phyloP scores from a whole-genome alignment of 2,329 filamentous ascomycete genomes.

The Clarireedia hainanense region DNA sequence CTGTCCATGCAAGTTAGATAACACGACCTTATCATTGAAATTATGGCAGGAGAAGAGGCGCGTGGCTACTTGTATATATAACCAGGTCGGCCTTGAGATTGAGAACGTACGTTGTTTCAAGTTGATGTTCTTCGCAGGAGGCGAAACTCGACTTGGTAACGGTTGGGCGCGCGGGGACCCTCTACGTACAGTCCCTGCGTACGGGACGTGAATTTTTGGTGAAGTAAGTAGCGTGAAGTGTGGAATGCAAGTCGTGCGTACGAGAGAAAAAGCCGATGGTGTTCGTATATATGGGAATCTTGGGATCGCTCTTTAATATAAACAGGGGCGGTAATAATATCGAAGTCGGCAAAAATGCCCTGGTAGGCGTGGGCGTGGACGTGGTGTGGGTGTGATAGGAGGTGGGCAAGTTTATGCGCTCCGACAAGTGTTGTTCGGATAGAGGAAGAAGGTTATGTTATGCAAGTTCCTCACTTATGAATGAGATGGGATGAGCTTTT shows the following conservation, averaged over 20 bases:
- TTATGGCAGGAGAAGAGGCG: constrained; percentile 1
- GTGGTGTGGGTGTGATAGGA: too few relatives aligned
- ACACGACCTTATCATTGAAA: constrained; percentile 4
- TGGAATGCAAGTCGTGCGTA: too few relatives aligned
- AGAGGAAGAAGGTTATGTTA: too few relatives aligned
- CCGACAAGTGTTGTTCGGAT: too few relatives aligned
- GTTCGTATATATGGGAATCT: too few relatives aligned
- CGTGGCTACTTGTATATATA: background rate
- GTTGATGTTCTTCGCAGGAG: constrained; percentile 4
- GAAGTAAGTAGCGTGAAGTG: too few relatives aligned
- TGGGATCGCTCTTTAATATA: background rate
- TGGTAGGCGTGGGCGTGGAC: background rate
- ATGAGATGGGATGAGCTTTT: too few relatives aligned
- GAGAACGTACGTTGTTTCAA: constrained; percentile 8
- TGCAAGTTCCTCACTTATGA: too few relatives aligned
- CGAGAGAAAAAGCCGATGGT: too few relatives aligned
- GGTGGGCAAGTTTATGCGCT: too few relatives aligned
- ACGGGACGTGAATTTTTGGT: too few relatives aligned
- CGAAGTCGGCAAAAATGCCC: background rate
- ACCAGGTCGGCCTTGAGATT: background rate
- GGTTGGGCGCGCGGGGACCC: background rate
- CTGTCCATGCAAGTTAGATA: background rate
- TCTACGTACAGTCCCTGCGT: background rate
- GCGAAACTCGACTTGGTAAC: constrained; percentile 5
- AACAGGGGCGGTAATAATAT: constrained; percentile 1